Evolutionary conservation across 1,284 basidiomycete species (phyloP), one percentile per base, ranked within the genome.

Genomic region (Trichosporon sp.): DNA sequence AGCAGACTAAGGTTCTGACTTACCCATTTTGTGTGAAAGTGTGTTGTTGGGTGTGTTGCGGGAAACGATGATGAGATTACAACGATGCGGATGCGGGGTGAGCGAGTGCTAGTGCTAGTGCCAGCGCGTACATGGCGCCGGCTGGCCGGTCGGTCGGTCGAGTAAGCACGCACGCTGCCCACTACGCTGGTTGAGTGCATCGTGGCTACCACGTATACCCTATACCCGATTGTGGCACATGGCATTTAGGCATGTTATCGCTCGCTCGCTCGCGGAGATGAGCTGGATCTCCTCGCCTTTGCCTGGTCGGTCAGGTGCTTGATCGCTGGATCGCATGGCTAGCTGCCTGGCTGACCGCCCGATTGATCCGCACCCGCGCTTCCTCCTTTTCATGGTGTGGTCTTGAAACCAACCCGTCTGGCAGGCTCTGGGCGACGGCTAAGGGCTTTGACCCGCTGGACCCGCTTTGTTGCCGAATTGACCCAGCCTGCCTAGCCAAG

Each of bases 11-110:
- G 25, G 16, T 16, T n/a, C 25, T 5, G 16, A 37, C 68, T 67
- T 31, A 64, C 69, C 66, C 68, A 71, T 70, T 37, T 11, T 67
- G 62, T n/a, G 4, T 10, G 49, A 3, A 27, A 54, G 13, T 25
- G 33, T 52, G 40, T 21, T 60, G 49, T 2, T 27, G 25, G 14
- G 11, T 31, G 16, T 29, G 25, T 31, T 25, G 13, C 25, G 36
- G 19, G 16, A 7, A 19, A 19, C 19, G 23, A 21, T 40, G 37
- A n/a, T 19, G 40, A n/a, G 40, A n/a, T 21, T 44, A 21, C 19
- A 44, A 44, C 14, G 16, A 14, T n/a, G 13, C 23, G 40, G 49
- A 54, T 54, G 27, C 19, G 31, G 37, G 16, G 14, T 6, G 5
- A 8, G n/a, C n/a, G n/a, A n/a, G n/a, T n/a, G n/a, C n/a, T n/a